Evolutionary conservation across 2,329 filamentous ascomycete species (phyloP), one percentile per base, ranked within the genome.

Genomic region (Cladobotryum protrusum): DNA sequence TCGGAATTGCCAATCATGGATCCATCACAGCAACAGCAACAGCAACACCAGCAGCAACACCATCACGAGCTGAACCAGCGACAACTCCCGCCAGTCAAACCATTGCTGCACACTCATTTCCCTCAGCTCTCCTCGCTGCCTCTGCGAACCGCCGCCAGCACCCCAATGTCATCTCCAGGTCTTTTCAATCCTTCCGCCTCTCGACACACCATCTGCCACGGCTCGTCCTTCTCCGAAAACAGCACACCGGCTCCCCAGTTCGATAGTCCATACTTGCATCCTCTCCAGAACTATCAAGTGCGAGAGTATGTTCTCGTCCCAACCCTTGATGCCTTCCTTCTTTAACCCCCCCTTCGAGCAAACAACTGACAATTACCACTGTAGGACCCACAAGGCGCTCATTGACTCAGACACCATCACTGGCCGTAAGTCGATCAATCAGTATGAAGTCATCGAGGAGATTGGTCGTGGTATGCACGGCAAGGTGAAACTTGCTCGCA

Each of bases 391-490:
- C 69, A 89, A 91, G 55, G 91, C 89, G 47, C 85, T 91, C 61
- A 89, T 96, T 59, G 92, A 97, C 62, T 85, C 91, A 55, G 90
- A 97, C 67, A 81, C 81, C 48, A 78, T 89, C 55, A 95, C 92
- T 5, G 93, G 93, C 52, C 88, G 93, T 55, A 99, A 99, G 72
- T 78, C 91, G 47, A 95, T 99, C 75, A 99, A 99, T 63, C 87
- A 96, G 64, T 99, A 99, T 71, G 89, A 96, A 69, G 89, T 99
- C 60, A 86, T 97, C 57, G 88, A 95, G 67, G 93, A 99, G 70
- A 88, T 99, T 48, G 93, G 93, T 49, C 86, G 93, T 52, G 93
- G 93, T 45, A 89, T 96, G 61, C 93, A 99, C 66, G 93, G 93
- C 62, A 99, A 97, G 72, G 93, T 99, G 63, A 99, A 99, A 71